These are phyloP conservation scores for Babesia bovis DNA, from an alignment of 169 alveolate genomes.

Conservation along the genomic window DNA sequence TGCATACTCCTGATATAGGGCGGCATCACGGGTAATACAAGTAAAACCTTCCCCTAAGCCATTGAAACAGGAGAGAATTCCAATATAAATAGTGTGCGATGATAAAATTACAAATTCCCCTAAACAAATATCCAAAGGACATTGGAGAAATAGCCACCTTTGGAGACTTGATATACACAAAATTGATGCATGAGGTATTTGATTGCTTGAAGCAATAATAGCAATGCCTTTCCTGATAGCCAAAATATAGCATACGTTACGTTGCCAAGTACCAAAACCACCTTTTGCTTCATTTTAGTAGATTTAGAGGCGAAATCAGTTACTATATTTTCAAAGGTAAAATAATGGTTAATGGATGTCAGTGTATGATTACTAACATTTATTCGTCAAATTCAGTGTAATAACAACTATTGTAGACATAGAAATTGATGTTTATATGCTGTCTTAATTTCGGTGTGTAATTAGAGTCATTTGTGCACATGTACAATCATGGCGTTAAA, in stretches of 20 bases:
- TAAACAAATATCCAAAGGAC: constrained; percentile 32
- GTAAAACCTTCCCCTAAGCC: too few relatives aligned
- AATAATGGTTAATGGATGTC: too few relatives aligned
- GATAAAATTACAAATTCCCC: too few relatives aligned
- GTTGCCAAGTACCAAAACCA: constrained; percentile 34
- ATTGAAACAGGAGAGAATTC: too few relatives aligned
- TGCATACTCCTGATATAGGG: too few relatives aligned
- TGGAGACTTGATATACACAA: constrained; percentile 42
- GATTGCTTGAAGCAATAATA: constrained; percentile 36
- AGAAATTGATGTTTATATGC: not conserved
- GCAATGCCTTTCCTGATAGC: constrained; percentile 36
- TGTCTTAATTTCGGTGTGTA: not conserved
- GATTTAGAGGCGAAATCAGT: not conserved
- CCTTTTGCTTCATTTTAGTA: constrained; percentile 32
- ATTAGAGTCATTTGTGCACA: constrained; percentile 4
- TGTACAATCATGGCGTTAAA: not conserved
- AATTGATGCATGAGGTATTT: constrained; percentile 17
- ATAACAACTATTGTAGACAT: not conserved
- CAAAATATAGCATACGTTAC: constrained; percentile 51
- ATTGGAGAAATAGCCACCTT: constrained; percentile 28
- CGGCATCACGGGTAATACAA: too few relatives aligned
- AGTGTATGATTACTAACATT: too few relatives aligned
- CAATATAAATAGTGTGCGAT: too few relatives aligned
- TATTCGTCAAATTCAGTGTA: not conserved
- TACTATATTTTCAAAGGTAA: not conserved